Evolutionary conservation across 805 yeast species (phyloP), one percentile per base, ranked within the genome.

Genomic region (Isabelozyma rhagii): DNA sequence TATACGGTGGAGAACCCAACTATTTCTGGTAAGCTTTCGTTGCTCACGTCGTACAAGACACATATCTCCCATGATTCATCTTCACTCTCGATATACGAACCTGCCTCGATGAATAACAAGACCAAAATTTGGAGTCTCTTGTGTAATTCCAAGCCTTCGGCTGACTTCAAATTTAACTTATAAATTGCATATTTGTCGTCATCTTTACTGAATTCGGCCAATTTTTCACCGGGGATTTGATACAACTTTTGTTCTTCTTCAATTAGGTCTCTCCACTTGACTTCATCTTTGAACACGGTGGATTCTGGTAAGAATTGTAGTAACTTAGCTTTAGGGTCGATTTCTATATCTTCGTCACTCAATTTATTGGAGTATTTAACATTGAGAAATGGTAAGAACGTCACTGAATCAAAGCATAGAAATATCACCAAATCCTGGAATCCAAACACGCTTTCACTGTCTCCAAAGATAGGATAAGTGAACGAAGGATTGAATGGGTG

Each of bases 401-500:
- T 85, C 44, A 76, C 71, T 39, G 87, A 80, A 62, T 92, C 96
- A 64, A 89, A 89, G 14, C 86, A 72, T 39, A 86, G 63, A 55
- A 81, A 79, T 36, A 94, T 82, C 31, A 74, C 74, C 38, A 92
- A 72, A 56, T 82, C 86, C 55, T 84, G 78, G 64, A 82, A 94
- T 2, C 99, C 99, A 61, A 84, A 89, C 1, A 94, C 84, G 47
- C 84, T 84, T 62, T 94, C 99, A 1, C 90, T 79, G 44, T 91
- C 96, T 5, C 98, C 98, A 74, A 82, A 94, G 9, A 94, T 86
- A 2, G 97, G 96, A 65, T 94, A 94, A 1, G 98, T 93, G 69
- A 89, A 91, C 11, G 71, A 61, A 0, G 98, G 97, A 39, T 77
- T 69, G 71, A 92, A 91, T 25, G 63, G 59, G 3, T 81, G 72